phyloP scores from a whole-genome alignment of 257 asterid genomes.

The Lavandula angustifolia region DNA sequence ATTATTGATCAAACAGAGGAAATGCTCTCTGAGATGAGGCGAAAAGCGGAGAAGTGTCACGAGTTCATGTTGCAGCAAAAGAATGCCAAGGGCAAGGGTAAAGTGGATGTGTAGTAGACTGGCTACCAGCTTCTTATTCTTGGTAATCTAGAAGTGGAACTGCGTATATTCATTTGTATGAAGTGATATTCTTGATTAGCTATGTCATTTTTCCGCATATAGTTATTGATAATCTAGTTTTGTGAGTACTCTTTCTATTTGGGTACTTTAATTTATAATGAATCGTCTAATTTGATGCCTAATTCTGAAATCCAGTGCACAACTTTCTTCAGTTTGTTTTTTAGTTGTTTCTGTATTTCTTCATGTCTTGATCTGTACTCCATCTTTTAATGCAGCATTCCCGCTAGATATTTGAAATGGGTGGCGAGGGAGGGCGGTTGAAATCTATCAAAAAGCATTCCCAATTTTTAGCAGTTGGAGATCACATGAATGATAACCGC shows the following conservation, averaged over 20 bases:
- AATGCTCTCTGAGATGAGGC: too few relatives aligned
- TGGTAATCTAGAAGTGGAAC: slow-evolving; percentile 12
- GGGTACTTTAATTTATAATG: slow-evolving; percentile 1
- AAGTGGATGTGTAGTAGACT: too few relatives aligned
- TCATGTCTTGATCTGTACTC: too few relatives aligned
- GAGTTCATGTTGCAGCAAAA: too few relatives aligned
- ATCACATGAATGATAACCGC: slow-evolving; percentile 37
- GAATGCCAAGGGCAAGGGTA: too few relatives aligned
- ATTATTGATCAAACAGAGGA: too few relatives aligned
- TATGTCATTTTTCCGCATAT: slow-evolving; percentile 19
- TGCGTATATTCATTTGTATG: not conserved
- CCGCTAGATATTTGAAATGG: too few relatives aligned
- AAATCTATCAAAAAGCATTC: slow-evolving; percentile 10
- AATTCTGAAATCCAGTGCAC: not conserved
- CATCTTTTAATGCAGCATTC: not conserved
- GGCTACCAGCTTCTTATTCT: too few relatives aligned
- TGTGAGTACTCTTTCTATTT: not conserved
- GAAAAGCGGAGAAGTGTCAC: too few relatives aligned
- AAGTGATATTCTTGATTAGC: not conserved
- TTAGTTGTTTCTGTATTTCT: not conserved
- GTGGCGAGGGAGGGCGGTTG: not conserved
- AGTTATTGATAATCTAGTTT: slow-evolving; percentile 22
- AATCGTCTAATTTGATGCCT: not conserved
- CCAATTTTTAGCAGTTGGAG: slow-evolving; percentile 28
- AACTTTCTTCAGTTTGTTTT: not conserved